These are phyloP conservation scores for Ramaria sp. DNA, from an alignment of 768 basidiomycete genomes.

Conservation along the genomic window DNA sequence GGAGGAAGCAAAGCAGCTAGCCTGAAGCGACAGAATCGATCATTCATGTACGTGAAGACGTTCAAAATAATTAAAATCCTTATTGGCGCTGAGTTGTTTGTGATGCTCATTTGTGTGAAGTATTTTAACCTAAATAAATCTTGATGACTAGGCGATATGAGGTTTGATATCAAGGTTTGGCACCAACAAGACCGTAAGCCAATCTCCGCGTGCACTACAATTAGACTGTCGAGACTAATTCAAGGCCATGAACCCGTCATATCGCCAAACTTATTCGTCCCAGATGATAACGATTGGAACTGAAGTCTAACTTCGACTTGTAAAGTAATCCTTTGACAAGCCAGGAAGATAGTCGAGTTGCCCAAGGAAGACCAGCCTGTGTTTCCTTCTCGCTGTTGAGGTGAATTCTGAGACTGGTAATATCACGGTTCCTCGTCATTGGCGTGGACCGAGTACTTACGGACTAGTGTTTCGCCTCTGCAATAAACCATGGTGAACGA, in stretches of 20 bases:
- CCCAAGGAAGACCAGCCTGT: background rate
- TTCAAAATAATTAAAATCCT: background rate
- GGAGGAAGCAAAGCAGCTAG: too few species aligned
- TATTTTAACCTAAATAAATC: background rate
- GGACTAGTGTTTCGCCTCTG: background rate
- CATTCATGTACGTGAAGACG: background rate
- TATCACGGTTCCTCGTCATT: background rate
- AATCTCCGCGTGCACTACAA: background rate
- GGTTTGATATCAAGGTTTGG: background rate
- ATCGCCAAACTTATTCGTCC: background rate
- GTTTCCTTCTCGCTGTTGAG: background rate
- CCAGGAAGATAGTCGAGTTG: background rate
- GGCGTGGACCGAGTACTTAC: background rate
- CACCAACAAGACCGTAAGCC: background rate
- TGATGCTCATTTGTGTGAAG: background rate
- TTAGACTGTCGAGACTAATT: background rate
- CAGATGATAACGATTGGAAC: too few species aligned
- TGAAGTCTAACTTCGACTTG: background rate
- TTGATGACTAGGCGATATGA: background rate
- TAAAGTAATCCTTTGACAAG: background rate
- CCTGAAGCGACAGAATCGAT: too few species aligned
- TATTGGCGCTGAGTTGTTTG: background rate
- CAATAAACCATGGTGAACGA: background rate
- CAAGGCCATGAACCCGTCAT: background rate
- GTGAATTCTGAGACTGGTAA: background rate